Base-by-base conservation (phyloP, 768 basidiomycete species). In the Mycena venus region DNA sequence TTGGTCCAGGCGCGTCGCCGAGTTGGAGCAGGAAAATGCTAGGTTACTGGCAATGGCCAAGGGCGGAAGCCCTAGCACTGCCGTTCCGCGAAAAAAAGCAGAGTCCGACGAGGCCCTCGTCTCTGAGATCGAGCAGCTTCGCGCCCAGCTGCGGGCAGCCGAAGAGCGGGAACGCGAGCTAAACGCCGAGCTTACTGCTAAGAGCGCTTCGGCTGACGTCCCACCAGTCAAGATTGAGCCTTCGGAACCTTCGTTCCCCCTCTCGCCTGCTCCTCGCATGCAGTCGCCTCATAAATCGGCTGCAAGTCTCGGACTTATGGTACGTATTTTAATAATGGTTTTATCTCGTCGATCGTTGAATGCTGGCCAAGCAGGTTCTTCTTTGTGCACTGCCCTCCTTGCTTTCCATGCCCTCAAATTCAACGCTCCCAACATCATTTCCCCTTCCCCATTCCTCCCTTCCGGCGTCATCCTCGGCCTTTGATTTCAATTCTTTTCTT, bases 11-110 rank as follows among this genome's bases (percentile, higher is more conserved):
- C 95, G 93, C 70, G 94, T 96, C 79, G 90, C 91, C 74, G 93
- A 95, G 80, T 87, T 96, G 34, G 95, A 96, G 84, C 91, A 93
- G 81, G 96, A 96, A 82, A 96, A 95, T 78, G 92, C 90, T 53
- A 88, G 92, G 47, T 91, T 96, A 65, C 87, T 91, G 38, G 87
- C 88, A 47, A 84, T 94, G 74, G 86, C 92, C 72, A 88, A 90
- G 80, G 84, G 81, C 51, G 85, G 85, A 58, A 63, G n/a, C 51
- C 58, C 71, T 60, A 47, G 31, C 56, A 23, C 38, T 64, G 81
- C 79, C 76, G 80, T 80, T 47, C 80, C 81, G 53, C 75, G 66
- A 75, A 81, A 78, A 77, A 76, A 77, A 40, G 64, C 79, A 59
- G 75, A 75, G 61, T 64, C 77, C 69, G 85, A 82, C 78, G 83